Evolutionary conservation across 768 basidiomycete species (phyloP).

Genomic region (Phanerochaete carnosa): DNA sequence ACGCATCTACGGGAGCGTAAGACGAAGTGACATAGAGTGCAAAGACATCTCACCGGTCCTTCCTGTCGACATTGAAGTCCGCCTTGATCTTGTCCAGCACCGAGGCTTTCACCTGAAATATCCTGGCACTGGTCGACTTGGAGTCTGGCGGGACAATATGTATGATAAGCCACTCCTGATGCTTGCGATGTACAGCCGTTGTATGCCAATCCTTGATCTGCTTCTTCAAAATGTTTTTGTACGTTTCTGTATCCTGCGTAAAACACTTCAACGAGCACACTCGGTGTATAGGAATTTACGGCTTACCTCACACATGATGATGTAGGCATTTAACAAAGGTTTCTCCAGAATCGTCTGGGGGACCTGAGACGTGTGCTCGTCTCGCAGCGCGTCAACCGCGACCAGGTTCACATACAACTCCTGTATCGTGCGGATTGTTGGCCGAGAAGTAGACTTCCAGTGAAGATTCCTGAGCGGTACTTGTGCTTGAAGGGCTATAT

Average conservation of each 20-base stretch:
- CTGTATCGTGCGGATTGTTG: slow-evolving; percentile 82
- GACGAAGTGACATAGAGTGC: slow-evolving; percentile 5
- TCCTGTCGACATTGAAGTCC: slow-evolving; percentile 88
- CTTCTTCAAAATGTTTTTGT: slow-evolving; percentile 72
- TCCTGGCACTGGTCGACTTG: slow-evolving; percentile 53
- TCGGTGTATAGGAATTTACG: not conserved
- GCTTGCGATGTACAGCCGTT: slow-evolving; percentile 59
- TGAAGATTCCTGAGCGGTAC: slow-evolving; percentile 87
- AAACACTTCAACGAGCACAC: slow-evolving; percentile 11
- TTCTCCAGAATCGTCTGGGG: slow-evolving; percentile 78
- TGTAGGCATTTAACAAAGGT: slow-evolving; percentile 82
- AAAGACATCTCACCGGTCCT: slow-evolving; percentile 60
- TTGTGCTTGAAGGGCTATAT: slow-evolving; percentile 61
- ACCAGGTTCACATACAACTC: slow-evolving; percentile 78
- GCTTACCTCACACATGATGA: slow-evolving; percentile 86
- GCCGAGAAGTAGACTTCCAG: slow-evolving; percentile 78
- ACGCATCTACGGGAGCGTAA: slow-evolving; percentile 55
- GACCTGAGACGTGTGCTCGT: slow-evolving; percentile 73
- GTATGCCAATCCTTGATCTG: slow-evolving; percentile 94
- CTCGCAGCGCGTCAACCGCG: slow-evolving; percentile 61
- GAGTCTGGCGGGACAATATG: slow-evolving; percentile 78
- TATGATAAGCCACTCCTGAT: slow-evolving; percentile 92
- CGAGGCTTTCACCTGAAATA: slow-evolving; percentile 82
- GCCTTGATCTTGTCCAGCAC: slow-evolving; percentile 88
- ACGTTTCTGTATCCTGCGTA: slow-evolving; percentile 62